Conservation (phyloP, 257 asterid species). For the Penstemon barbatus region DNA sequence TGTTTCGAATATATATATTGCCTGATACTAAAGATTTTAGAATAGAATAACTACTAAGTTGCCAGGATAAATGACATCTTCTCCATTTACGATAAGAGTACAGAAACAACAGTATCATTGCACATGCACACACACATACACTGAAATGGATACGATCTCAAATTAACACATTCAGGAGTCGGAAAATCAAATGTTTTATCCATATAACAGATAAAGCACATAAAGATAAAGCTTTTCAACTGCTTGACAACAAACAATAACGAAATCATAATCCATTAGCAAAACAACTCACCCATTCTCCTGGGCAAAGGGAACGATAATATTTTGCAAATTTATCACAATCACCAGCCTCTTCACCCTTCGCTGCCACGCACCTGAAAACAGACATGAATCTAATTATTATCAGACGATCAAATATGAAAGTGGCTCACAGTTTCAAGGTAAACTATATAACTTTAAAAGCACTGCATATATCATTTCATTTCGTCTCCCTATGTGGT, state of each 20-base stretch:
- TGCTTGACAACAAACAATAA: neutral
- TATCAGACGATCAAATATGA: conserved; percentile 9
- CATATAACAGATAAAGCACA: neutral
- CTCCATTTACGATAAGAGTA: too few species aligned
- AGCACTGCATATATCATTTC: neutral
- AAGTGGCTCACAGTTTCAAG: neutral
- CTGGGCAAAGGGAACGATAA: conserved; percentile 85
- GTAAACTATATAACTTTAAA: conserved; percentile 8
- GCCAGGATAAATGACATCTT: too few species aligned
- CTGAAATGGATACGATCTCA: too few species aligned
- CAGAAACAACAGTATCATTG: too few species aligned
- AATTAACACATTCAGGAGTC: too few species aligned
- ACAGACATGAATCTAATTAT: conserved; percentile 9
- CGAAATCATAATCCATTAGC: neutral
- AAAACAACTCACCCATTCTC: conserved; percentile 77
- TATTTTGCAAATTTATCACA: conserved; percentile 66
- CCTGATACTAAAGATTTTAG: too few species aligned
- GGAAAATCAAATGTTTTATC: too few species aligned
- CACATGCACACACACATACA: too few species aligned
- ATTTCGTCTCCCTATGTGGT: neutral
- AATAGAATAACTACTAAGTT: too few species aligned
- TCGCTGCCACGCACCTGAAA: conserved; percentile 68
- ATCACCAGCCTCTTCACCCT: conserved; percentile 68
- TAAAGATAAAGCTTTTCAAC: neutral
- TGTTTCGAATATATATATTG: too few species aligned